Evolutionary conservation across 1,284 basidiomycete genomes (phyloP), one percentile per base, ranked within the genome.

Genomic region (Melampsora americana): DNA sequence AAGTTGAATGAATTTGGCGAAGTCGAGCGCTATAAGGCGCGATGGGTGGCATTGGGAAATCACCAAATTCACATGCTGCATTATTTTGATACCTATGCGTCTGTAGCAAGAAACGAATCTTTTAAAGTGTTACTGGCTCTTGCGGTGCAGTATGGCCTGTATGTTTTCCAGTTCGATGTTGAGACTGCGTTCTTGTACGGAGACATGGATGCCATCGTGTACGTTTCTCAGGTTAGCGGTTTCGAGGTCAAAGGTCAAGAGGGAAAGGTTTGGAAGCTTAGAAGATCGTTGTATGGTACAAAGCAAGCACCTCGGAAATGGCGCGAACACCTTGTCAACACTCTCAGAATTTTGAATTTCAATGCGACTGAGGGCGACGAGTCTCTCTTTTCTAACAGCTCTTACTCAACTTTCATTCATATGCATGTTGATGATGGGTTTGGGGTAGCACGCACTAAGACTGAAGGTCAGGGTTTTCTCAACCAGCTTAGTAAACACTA

Each of bases 351-450:
- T 26, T 26, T 62, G 26, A 18, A 32, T 7, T 35, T 62, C 16
- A 62, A 16, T 18, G 26, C 16, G 14, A 26, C 60, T 18, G 26
- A 35, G 23, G n/a, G 18, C 28, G 60, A 62, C 26, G 30, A 62
- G 14, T 62, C 60, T 26, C 60, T 62, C 16, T 66, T 66, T n/a
- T 32, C 26, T 39, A 32, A 62, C 26, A 2, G 5, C 5, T 26
- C 23, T 18, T 16, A 35, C 5, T 28, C 28, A 26, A 18, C 26
- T 3, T 62, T 26, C 18, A 16, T 62, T 26, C 60, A 62, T 62
- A 35, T 62, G 60, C 60, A 62, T 26, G 60, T 62, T 26, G 60
- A 62, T 32, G 28, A 62, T 62, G 60, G 60, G 14, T 62, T 62
- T 32, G 18, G 14, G 16, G 26, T 62, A 6, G 60, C 18, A 7